Evolutionary conservation across 352 stramenopile species (phyloP), one percentile per base, ranked within the genome.

Genomic region (Phytophthora uliginosa): DNA sequence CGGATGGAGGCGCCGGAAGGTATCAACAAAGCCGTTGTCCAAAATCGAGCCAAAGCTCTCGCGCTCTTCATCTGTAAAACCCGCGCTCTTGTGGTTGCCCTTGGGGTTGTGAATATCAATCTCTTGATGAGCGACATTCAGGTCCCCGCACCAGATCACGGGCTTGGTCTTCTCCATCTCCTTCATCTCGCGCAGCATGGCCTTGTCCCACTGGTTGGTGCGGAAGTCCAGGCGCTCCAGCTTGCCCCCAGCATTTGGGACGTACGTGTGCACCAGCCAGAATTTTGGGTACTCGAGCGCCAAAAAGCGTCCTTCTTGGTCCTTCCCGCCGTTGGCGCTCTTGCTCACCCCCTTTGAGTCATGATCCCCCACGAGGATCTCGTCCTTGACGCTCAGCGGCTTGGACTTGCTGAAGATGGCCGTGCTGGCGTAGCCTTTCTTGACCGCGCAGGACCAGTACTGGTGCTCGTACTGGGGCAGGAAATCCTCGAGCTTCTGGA

Each of bases 21-120:
- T 84, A 64, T 96, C 89, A 24, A 95, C 84, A 63, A 94, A 95
- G 24, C 88, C 89, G 24, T 59, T 78, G 3, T 76, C 69, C 26
- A 96, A 66, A 24, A 95, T 86, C 15, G 65, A 26, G 15, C 83
- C 64, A 51, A 96, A 96, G 68, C 88, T 95, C 52, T 91, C 74
- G 47, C 89, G 86, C 62, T 96, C 89, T 15, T 86, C 85, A 40
- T 95, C 85, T 34, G 89, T 96, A 61, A 95, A 95, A 22, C 88
- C 89, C 1, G 89, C 76, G 34, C 83, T 93, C 63, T 85, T 95
- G 73, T 72, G 77, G 68, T 96, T 96, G 48, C 77, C 75, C 68
- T 95, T 94, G 42, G 89, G 89, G 77, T 96, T 86, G 67, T 96
- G 89, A 60, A 96, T 96, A 71, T 96, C 89, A 53, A 96, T 95